Evolutionary conservation across 257 asterid species (phyloP).

Genomic region (Parsonsia alboflavescens): DNA sequence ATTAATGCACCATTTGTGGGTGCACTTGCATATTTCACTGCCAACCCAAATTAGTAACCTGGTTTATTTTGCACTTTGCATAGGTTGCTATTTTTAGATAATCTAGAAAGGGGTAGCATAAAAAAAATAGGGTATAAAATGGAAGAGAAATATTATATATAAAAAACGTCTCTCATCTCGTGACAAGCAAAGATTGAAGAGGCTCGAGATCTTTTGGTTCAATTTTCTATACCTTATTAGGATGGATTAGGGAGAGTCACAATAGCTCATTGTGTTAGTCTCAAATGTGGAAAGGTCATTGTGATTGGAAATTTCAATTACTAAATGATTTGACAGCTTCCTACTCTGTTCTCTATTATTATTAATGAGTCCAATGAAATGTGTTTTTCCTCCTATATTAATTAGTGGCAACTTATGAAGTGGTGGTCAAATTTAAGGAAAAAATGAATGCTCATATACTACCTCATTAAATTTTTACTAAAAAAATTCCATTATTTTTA

Average conservation of each 20-base stretch:
- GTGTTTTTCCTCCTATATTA: too few relatives aligned
- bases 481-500: too few relatives aligned
- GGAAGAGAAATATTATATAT: too few relatives aligned
- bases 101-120: background rate
- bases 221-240: constrained; percentile 9
- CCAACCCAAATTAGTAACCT: constrained; percentile 32
- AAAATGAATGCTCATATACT: too few relatives aligned
- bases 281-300: constrained; percentile 8
- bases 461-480: too few relatives aligned
- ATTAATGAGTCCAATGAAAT: too few relatives aligned
- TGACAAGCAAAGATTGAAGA: constrained; percentile 62
- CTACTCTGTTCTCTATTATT: background rate
- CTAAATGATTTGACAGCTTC: background rate
- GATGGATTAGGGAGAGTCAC: constrained; percentile 17
- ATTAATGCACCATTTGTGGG: constrained; percentile 96
- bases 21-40: constrained; percentile 70
- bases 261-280: constrained; percentile 24
- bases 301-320: background rate
- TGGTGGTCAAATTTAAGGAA: too few relatives aligned
- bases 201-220: constrained; percentile 18
- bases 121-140: background rate
- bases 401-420: too few relatives aligned
- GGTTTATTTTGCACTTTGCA: constrained; percentile 22
- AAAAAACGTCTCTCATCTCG: constrained; percentile 68
- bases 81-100: constrained; percentile 4